A percentile compares a stretch with the other conserved stretches of the same genome.
These are phyloP conservation scores for Eleusine indica DNA, from an alignment of 176 grass and related monocot genomes.

Conservation along the genomic window DNA sequence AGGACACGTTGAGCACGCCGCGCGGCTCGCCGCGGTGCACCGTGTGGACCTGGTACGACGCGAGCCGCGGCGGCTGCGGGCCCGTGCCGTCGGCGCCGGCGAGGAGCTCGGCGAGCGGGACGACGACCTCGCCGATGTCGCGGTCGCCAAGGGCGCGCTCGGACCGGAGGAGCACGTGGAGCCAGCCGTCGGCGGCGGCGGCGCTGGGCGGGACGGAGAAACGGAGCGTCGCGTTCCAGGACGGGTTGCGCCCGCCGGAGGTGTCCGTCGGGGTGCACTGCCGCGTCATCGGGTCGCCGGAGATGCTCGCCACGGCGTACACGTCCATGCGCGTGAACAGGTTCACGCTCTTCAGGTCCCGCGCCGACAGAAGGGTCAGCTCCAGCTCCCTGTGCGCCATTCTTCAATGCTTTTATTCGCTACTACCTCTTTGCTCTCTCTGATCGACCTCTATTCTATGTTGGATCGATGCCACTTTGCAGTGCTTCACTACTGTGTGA, in stretches of 20 bases:
- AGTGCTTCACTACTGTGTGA: not conserved
- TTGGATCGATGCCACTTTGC: not conserved
- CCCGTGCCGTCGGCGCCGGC: conserved; percentile 4
- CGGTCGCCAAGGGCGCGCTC: conserved; percentile 70
- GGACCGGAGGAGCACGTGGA: conserved; percentile 68
- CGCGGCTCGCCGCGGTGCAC: conserved; percentile 43
- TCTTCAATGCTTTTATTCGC: not conserved
- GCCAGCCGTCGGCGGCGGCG: not conserved
- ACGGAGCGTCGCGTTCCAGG: conserved; percentile 63
- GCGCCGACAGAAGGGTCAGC: conserved; percentile 66
- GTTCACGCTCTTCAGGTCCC: conserved; percentile 74
- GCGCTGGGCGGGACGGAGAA: conserved; percentile 52
- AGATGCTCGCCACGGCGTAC: conserved; percentile 66
- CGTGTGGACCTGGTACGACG: conserved; percentile 68
- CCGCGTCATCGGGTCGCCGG: conserved; percentile 42
- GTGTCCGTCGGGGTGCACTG: conserved; percentile 65
- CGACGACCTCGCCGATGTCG: conserved; percentile 61
- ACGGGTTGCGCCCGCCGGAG: conserved; percentile 55
- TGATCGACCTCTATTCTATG: not conserved
- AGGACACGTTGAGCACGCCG: conserved; percentile 65
- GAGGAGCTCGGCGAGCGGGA: conserved; percentile 52
- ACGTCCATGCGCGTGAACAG: conserved; percentile 66
- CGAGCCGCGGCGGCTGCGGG: conserved; percentile 24
- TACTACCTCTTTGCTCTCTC: not conserved
- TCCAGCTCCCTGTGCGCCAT: conserved; percentile 74